phyloP scores from a whole-genome alignment of 2,329 filamentous ascomycete species.

The Emmonsiellopsis sp. region DNA sequence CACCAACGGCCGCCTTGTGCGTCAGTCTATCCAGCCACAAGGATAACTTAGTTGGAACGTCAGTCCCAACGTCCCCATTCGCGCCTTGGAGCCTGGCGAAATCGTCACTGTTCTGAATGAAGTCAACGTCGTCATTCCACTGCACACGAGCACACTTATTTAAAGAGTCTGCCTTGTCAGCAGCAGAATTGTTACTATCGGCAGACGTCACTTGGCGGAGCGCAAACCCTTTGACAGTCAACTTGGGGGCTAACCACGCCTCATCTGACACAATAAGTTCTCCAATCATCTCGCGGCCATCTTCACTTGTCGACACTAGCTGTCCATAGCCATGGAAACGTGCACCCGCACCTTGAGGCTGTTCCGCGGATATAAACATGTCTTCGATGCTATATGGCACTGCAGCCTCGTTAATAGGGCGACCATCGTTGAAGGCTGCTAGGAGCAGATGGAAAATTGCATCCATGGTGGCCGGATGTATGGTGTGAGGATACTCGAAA shows the following conservation, averaged over 20 bases:
- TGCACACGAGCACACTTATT: background rate
- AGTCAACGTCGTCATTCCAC: background rate
- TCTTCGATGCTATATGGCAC: conserved; percentile 7
- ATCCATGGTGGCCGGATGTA: background rate
- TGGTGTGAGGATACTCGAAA: background rate
- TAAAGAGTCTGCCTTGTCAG: background rate
- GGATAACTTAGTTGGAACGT: background rate
- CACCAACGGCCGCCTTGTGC: background rate
- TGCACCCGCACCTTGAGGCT: conserved; percentile 5
- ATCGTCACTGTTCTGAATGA: background rate
- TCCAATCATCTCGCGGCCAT: background rate
- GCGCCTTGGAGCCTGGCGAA: background rate
- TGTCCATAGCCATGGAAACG: conserved; percentile 7
- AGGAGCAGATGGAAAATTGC: background rate
- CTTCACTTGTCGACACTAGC: background rate
- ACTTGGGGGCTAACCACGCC: background rate
- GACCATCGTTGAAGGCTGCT: conserved; percentile 16
- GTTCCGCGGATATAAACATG: conserved; percentile 6
- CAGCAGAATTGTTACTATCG: background rate
- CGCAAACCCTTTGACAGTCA: background rate
- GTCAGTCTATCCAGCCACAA: background rate
- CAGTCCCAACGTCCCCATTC: background rate
- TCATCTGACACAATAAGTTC: background rate
- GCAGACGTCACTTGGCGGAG: background rate
- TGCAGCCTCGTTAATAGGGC: conserved; percentile 16